phyloP scores from a whole-genome alignment of 192 early-diverging fungal genomes.

The Entomortierella parvispora region DNA sequence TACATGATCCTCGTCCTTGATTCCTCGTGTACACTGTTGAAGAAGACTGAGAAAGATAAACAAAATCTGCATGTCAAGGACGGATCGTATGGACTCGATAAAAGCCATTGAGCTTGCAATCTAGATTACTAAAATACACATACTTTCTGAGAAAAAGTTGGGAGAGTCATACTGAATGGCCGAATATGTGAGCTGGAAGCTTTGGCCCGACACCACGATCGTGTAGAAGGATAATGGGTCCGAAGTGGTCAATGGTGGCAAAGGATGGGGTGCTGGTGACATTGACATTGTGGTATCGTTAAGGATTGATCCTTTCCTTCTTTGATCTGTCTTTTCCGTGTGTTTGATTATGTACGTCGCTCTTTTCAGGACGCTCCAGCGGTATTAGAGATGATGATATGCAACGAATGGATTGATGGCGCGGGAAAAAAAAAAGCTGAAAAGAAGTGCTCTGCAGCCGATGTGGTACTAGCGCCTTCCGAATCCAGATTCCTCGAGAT shows the following conservation, averaged over 20 bases:
- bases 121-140: not conserved
- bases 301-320: not conserved
- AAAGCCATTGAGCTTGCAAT: not conserved
- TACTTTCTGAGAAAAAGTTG: constrained; percentile 56
- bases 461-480: too few species aligned
- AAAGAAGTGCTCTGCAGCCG: too few species aligned
- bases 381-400: too few species aligned
- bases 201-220: constrained; percentile 40
- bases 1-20: constrained; percentile 43
- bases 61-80: not conserved
- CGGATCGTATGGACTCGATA: not conserved
- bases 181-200: constrained; percentile 22
- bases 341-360: not conserved
- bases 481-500: too few species aligned
- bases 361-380: too few species aligned
- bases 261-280: constrained; percentile 27
- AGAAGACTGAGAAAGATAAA: constrained; percentile 16
- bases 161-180: constrained; percentile 57
- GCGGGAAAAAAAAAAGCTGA: too few species aligned
- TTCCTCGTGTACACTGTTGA: constrained; percentile 35
- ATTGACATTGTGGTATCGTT: constrained; percentile 15
- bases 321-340: not conserved
- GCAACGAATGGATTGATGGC: too few species aligned
- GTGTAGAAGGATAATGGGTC: constrained; percentile 40
- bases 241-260: constrained; percentile 31